Conservation (phyloP, 768 basidiomycete genomes). For the Boletus rubescentipes region DNA sequence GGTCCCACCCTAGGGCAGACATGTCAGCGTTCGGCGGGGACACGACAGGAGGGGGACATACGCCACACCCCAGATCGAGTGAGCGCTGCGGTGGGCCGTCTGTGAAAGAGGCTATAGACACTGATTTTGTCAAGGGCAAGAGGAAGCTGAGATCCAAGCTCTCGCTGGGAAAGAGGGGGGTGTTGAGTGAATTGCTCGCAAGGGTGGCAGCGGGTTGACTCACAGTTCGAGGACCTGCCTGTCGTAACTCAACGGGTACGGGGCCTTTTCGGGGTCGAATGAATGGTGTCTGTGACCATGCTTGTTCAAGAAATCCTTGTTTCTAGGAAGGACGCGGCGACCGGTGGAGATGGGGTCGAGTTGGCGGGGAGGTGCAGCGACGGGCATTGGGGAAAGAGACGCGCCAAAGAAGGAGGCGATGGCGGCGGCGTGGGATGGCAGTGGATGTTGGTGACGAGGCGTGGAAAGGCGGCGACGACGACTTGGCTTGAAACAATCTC, state of each 20-base stretch:
- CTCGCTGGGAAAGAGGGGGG: conserved; percentile 40
- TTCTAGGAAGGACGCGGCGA: conserved; percentile 33
- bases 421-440: conserved; percentile 11
- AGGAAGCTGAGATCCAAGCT: conserved; percentile 52
- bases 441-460: conserved; percentile 1
- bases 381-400: conserved; percentile 16
- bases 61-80: conserved; percentile 74
- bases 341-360: conserved; percentile 24
- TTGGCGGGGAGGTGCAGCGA: conserved; percentile 16
- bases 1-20: conserved; percentile 50
- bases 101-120: conserved; percentile 57
- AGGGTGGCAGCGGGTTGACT: conserved; percentile 23
- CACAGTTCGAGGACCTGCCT: conserved; percentile 67
- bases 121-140: conserved; percentile 49
- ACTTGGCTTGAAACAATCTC: conserved; percentile 17
- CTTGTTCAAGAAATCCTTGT: conserved; percentile 60
- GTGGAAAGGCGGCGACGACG: conserved; percentile 11
- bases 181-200: conserved; percentile 6
- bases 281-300: conserved; percentile 65
- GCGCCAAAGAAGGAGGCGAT: background rate
- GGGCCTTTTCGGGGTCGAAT: conserved; percentile 73
- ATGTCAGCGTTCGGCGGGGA: background rate
- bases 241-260: conserved; percentile 76
- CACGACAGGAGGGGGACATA: conserved; percentile 34
- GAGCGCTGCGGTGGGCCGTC: conserved; percentile 50